Evolutionary conservation across 2,329 filamentous ascomycete species (phyloP).

Genomic region (Colletotrichum sansevieriae): DNA sequence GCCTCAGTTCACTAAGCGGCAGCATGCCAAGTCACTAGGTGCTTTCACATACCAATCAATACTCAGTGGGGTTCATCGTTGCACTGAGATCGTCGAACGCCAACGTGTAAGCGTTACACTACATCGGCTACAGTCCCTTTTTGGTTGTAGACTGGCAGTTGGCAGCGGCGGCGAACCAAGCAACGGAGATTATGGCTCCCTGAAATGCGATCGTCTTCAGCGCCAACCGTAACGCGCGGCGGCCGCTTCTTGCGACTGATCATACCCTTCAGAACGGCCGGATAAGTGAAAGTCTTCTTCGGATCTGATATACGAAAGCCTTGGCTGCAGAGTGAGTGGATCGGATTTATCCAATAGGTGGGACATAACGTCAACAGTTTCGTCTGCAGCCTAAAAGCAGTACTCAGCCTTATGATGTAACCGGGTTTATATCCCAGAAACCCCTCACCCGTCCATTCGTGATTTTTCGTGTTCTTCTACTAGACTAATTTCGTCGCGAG

Average conservation of each 20-base stretch:
- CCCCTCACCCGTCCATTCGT: neutral
- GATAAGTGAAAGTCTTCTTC: neutral
- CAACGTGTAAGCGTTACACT: neutral
- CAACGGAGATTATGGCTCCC: neutral
- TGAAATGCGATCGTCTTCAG: too few relatives aligned
- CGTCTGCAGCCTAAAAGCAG: slow-evolving; percentile 2
- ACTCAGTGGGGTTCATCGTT: neutral
- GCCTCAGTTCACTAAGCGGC: neutral
- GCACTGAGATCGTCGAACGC: neutral
- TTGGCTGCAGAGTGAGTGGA: slow-evolving; percentile 1
- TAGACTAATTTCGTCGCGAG: neutral
- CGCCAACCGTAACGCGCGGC: too few relatives aligned
- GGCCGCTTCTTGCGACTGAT: neutral
- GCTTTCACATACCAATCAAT: neutral
- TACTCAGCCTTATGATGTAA: neutral
- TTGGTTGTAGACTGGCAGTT: neutral
- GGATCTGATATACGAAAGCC: neutral
- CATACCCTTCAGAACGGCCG: neutral
- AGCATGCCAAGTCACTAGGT: neutral
- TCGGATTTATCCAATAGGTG: slow-evolving; percentile 9
- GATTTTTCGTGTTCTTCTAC: neutral
- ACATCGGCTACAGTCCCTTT: neutral
- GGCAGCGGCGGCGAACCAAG: neutral
- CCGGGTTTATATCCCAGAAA: too few relatives aligned
- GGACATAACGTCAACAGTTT: slow-evolving; percentile 5